Percentiles rank a stretch among this genome's conserved stretches.
Conservation (phyloP, 305 asterid species). For the Fraxinus ornus region DNA sequence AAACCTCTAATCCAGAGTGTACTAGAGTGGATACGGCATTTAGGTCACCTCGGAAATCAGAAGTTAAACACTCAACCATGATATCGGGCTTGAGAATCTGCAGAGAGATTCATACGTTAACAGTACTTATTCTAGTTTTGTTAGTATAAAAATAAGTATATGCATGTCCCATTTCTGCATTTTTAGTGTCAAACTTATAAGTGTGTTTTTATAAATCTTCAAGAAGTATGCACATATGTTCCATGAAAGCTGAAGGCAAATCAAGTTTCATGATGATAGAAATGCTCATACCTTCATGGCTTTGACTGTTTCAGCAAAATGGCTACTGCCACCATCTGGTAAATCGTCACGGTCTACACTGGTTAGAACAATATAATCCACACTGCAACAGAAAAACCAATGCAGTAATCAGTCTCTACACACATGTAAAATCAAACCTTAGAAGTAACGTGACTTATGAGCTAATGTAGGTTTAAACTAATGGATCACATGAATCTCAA, state of each 20-base stretch:
- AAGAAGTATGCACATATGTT: conserved; percentile 11
- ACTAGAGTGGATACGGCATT: conserved; percentile 69
- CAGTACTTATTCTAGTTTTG: conserved; percentile 9
- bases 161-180: neutral
- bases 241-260: conserved; percentile 11
- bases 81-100: conserved; percentile 84
- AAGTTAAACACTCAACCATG: conserved; percentile 95
- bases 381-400: conserved; percentile 50
- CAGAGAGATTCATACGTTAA: conserved; percentile 30
- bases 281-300: conserved; percentile 64
- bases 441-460: neutral
- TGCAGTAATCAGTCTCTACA: conserved; percentile 19
- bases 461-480: neutral
- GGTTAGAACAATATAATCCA: conserved; percentile 91
- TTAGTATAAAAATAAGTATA: conserved; percentile 7
- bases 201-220: neutral
- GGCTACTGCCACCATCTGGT: conserved; percentile 97
- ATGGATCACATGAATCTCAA: neutral
- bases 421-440: neutral
- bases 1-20: conserved; percentile 90
- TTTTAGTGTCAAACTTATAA: neutral
- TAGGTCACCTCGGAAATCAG: conserved; percentile 92
- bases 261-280: conserved; percentile 4
- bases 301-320: conserved; percentile 90
- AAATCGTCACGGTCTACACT: conserved; percentile 97